Conservation (phyloP, 306 rosid species). For the Clitoria ternatea region DNA sequence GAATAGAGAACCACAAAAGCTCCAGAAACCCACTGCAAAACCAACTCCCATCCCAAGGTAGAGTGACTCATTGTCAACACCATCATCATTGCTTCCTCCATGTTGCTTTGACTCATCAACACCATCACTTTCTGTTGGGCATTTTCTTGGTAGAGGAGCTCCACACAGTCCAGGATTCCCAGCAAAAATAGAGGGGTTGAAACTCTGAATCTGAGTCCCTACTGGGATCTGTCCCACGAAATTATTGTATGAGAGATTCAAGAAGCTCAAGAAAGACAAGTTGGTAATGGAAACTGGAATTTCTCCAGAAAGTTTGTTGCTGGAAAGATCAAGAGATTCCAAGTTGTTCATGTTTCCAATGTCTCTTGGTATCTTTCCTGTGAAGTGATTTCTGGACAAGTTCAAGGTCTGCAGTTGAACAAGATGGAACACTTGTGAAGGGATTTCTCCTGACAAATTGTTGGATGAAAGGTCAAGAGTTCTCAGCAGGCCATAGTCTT, state of each 20-base stretch:
- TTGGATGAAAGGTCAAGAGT: constrained; percentile 1
- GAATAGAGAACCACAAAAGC: background rate
- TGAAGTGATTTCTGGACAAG: constrained; percentile 26
- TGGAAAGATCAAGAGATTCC: too few species aligned
- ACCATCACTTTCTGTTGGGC: background rate
- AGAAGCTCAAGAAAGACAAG: constrained; percentile 9
- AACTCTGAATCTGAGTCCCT: constrained; percentile 25
- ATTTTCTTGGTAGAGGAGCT: background rate
- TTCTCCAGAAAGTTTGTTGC: too few species aligned
- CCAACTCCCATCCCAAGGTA: constrained; percentile 22
- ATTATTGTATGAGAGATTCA: constrained; percentile 31
- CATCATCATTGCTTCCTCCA: background rate
- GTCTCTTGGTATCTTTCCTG: background rate
- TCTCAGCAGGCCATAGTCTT: background rate
- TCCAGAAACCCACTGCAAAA: constrained; percentile 18
- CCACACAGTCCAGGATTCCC: constrained; percentile 25
- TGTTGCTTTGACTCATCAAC: background rate
- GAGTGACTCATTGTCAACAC: background rate
- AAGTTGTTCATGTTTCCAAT: too few species aligned
- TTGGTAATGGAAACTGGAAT: background rate
- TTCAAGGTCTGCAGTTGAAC: background rate
- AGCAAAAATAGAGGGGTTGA: background rate
- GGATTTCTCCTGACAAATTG: constrained; percentile 9
- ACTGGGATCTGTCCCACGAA: constrained; percentile 26
- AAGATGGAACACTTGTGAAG: background rate